These are phyloP conservation scores for Aphanomyces stellatus DNA, from an alignment of 352 stramenopile genomes.

Conservation along the genomic window DNA sequence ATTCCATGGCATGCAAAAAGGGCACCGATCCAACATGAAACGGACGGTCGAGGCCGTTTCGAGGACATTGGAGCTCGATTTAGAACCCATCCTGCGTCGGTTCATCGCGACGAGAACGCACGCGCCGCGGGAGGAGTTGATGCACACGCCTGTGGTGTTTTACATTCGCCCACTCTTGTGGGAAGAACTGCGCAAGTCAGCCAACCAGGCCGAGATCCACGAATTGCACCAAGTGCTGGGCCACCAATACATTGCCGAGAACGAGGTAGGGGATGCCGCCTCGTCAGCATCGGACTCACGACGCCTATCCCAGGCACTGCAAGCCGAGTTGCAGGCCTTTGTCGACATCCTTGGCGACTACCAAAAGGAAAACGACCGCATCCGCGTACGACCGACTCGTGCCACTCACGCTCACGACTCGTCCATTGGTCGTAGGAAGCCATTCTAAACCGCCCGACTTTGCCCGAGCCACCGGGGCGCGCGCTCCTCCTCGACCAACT, in stretches of 20 bases:
- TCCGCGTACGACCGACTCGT: constrained; percentile 62
- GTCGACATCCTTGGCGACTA: constrained; percentile 73
- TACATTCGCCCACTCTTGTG: constrained; percentile 60
- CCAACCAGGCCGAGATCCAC: constrained; percentile 43
- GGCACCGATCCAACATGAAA: too few species aligned
- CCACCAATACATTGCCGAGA: constrained; percentile 56
- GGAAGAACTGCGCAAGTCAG: constrained; percentile 54
- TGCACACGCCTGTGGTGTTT: constrained; percentile 42
- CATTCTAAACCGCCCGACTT: constrained; percentile 33
- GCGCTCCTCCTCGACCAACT: constrained; percentile 63
- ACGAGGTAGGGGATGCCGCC: constrained; percentile 29
- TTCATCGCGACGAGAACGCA: neutral
- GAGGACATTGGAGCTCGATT: too few species aligned
- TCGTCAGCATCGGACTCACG: neutral
- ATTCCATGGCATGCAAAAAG: too few species aligned
- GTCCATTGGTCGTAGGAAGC: constrained; percentile 33
- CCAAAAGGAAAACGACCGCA: constrained; percentile 65
- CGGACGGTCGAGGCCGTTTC: too few species aligned
- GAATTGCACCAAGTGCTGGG: constrained; percentile 54
- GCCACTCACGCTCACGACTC: neutral
- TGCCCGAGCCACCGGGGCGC: constrained; percentile 55
- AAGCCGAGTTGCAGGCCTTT: constrained; percentile 44
- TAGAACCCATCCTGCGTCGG: neutral
- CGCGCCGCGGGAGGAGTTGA: neutral
- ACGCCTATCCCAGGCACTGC: constrained; percentile 31